Conservation (phyloP, 2,329 filamentous ascomycete species). For the Endothia cerciana region DNA sequence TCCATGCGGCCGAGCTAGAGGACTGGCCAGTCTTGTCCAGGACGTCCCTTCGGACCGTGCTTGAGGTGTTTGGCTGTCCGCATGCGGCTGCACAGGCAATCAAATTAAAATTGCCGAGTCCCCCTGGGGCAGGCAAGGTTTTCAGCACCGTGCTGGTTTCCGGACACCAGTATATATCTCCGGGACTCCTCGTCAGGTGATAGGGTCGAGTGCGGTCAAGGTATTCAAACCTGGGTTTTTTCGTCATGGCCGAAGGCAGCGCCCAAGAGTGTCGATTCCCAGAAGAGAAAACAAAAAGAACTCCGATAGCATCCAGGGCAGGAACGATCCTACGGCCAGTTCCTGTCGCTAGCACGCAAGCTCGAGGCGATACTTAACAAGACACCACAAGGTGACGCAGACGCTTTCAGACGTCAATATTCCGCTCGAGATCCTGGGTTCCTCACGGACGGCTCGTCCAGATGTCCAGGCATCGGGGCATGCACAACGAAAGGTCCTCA, state of each 20-base stretch:
- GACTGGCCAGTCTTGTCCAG: background rate
- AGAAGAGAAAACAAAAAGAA: background rate
- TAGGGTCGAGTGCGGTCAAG: background rate
- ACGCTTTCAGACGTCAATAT: background rate
- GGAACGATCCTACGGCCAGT: background rate
- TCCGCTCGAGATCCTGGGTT: background rate
- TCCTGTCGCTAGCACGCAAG: conserved; percentile 21
- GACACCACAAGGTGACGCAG: conserved; percentile 1
- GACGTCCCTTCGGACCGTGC: background rate
- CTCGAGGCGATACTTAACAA: conserved; percentile 23
- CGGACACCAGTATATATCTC: background rate
- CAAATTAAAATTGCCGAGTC: conserved; percentile 21
- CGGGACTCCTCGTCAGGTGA: background rate
- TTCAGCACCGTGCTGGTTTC: background rate
- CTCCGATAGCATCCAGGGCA: background rate
- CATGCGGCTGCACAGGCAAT: conserved; percentile 28
- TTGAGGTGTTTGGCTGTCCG: background rate
- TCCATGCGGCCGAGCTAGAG: background rate
- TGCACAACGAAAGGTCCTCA: background rate
- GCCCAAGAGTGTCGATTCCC: background rate
- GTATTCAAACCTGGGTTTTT: background rate
- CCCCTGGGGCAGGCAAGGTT: background rate
- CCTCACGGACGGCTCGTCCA: conserved; percentile 4
- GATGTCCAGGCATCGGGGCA: conserved; percentile 2
- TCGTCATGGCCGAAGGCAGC: background rate